Evolutionary conservation across 768 basidiomycete species (phyloP), one percentile per base, ranked within the genome.

Genomic region (Suillus ampliporus): DNA sequence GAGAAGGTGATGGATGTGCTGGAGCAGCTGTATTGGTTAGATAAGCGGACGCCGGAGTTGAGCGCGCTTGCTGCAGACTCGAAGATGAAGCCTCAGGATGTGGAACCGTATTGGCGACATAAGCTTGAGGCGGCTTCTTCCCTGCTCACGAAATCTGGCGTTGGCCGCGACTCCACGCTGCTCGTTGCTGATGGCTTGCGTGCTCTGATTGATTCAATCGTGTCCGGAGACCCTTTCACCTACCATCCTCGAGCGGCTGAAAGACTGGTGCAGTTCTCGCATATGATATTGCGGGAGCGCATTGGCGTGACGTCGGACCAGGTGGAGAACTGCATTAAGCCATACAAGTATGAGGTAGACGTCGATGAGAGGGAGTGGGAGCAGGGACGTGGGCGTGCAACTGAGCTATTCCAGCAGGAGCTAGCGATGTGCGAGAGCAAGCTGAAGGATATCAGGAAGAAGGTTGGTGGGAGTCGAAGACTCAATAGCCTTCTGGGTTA

Each of bases 321-420:
- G 78, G 97, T 99, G 17, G 97, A 99, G 81, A 99, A 99, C 76
- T 97, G 94, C 76, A 98, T 99, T 83, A 99, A 99, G 78, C 97
- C 97, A 34, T 98, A 88, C 85, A 99, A 99, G 81, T 97, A 97
- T 71, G 97, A 99, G 71, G 89, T 99, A 31, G 97, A 99, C 73
- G 91, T 98, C 15, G 95, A 98, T 65, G 84, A 86, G 15, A 81
- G 89, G 46, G 97, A 99, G 75, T 99, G 97, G 97, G 92, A 94
- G 68, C 71, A 81, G 2, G 97, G 97, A 1, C 80, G 96, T 54
- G 84, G 83, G 67, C 81, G 86, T 56, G 86, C 94, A 1, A 84
- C 94, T 61, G 86, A 86, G 59, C 79, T 96, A 67, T 92, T 97
- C 68, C 90, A 94, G 77, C 87, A 86, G 70, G 97, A 99, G 82